phyloP scores from a whole-genome alignment of 441 rosid species.

The Erodium moschatum region DNA sequence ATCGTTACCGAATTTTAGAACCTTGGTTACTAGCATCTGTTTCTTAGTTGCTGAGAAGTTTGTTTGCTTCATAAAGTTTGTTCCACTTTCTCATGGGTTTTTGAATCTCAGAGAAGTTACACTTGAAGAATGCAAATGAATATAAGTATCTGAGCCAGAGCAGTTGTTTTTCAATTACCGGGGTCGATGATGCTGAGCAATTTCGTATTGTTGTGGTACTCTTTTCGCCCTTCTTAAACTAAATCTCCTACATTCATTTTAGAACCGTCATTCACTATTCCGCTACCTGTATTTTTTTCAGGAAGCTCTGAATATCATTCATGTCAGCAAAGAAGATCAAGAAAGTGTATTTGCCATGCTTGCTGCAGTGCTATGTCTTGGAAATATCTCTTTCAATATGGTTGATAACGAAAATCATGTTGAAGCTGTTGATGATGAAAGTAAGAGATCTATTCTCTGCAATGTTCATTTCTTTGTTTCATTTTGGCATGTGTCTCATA shows the following conservation, averaged over 20 bases:
- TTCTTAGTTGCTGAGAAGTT: too few species aligned
- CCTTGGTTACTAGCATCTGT: too few species aligned
- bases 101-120: conserved; percentile 60
- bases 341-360: conserved; percentile 93
- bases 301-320: conserved; percentile 97
- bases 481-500: neutral
- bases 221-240: conserved; percentile 13
- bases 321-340: conserved; percentile 92
- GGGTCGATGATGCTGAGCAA: conserved; percentile 78
- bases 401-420: conserved; percentile 95
- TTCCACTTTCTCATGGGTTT: conserved; percentile 17
- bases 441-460: conserved; percentile 33
- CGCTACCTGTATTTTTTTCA: conserved; percentile 26
- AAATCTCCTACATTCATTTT: conserved; percentile 16
- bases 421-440: conserved; percentile 73
- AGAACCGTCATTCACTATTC: conserved; percentile 8
- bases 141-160: conserved; percentile 86
- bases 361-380: conserved; percentile 92
- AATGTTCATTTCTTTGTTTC: conserved; percentile 4
- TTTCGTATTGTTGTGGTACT: conserved; percentile 62
- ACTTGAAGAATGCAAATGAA: conserved; percentile 64
- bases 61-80: too few species aligned
- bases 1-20: too few species aligned
- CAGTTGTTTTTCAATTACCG: conserved; percentile 60
- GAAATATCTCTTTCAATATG: conserved; percentile 65